A percentile compares a stretch with the other conserved stretches of the same genome.
Evolutionary conservation across 148 eudicot species (phyloP).

Genomic region (Fagopyrum esculentum): DNA sequence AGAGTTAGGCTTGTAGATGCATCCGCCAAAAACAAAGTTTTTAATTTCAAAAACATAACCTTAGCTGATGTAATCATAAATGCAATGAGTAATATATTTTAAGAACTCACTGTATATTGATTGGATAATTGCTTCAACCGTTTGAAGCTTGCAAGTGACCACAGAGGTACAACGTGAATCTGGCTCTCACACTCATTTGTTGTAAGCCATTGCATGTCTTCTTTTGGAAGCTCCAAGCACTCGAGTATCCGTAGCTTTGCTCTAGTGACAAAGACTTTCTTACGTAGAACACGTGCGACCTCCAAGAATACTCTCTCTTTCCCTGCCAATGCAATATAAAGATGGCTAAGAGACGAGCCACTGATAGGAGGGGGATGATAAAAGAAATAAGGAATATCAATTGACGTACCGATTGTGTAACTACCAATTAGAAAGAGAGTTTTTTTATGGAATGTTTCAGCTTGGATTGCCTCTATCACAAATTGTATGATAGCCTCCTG

Average conservation of each 20-base stretch:
- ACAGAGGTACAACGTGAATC: conserved; percentile 94
- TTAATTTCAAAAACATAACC: too few species aligned
- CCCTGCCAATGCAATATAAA: conserved; percentile 33
- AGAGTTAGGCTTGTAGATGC: background rate
- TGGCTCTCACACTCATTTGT: conserved; percentile 73
- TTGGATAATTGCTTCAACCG: conserved; percentile 63
- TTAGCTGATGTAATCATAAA: background rate
- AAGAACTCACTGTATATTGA: conserved; percentile 62
- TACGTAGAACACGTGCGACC: conserved; percentile 70
- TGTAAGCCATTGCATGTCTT: conserved; percentile 88
- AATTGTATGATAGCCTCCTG: conserved; percentile 90
- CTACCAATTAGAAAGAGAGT: conserved; percentile 93
- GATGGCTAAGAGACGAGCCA: background rate
- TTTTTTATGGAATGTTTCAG: conserved; percentile 86
- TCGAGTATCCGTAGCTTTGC: conserved; percentile 77
- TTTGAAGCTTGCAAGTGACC: conserved; percentile 93
- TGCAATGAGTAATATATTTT: background rate
- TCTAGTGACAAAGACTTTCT: conserved; percentile 65
- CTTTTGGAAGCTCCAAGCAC: conserved; percentile 63
- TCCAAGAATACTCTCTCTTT: conserved; percentile 86
- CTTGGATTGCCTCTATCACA: conserved; percentile 92
- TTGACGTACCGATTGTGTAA: conserved; percentile 72
- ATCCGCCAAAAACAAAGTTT: background rate
- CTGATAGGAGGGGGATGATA: conserved; percentile 3
- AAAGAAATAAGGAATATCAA: conserved; percentile 8